Percentiles rank a stretch among this genome's conserved stretches.
Evolutionary conservation across 2,329 filamentous ascomycete genomes (phyloP).

Genomic region (Colletotrichum godetiae): DNA sequence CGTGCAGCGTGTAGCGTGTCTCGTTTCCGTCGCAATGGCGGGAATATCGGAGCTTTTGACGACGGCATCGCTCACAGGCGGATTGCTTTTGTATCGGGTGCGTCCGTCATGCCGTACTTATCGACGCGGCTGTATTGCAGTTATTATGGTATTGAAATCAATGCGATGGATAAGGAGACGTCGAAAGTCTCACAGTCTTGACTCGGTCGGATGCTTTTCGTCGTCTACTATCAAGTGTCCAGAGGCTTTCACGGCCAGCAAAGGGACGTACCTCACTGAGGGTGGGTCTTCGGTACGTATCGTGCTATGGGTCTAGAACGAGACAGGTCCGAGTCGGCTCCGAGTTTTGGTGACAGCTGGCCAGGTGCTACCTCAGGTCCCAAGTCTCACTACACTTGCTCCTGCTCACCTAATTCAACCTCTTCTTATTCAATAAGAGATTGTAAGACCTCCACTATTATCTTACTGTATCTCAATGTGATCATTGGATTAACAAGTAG

Average conservation of each 20-base stretch:
- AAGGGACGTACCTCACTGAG: neutral
- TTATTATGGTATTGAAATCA: too few species aligned
- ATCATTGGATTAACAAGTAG: too few species aligned
- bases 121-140: neutral
- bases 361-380: too few species aligned
- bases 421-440: too few species aligned
- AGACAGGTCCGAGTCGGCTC: neutral
- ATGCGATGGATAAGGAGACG: neutral
- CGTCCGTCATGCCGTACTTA: neutral
- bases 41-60: conserved; percentile 46
- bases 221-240: neutral
- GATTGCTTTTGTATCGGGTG: conserved; percentile 48
- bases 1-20: conserved; percentile 38
- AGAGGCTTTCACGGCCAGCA: neutral
- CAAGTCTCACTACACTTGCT: too few species aligned
- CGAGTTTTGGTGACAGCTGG: neutral
- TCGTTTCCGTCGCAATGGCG: conserved; percentile 37
- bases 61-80: conserved; percentile 47
- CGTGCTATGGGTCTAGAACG: too few species aligned
- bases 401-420: too few species aligned
- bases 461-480: too few species aligned
- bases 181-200: neutral
- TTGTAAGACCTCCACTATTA: too few species aligned
- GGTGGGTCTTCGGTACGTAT: neutral
- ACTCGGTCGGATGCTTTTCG: neutral